Base-by-base conservation (phyloP, 2,329 filamentous ascomycete species). In the Cordyceps fumosorosea region DNA sequence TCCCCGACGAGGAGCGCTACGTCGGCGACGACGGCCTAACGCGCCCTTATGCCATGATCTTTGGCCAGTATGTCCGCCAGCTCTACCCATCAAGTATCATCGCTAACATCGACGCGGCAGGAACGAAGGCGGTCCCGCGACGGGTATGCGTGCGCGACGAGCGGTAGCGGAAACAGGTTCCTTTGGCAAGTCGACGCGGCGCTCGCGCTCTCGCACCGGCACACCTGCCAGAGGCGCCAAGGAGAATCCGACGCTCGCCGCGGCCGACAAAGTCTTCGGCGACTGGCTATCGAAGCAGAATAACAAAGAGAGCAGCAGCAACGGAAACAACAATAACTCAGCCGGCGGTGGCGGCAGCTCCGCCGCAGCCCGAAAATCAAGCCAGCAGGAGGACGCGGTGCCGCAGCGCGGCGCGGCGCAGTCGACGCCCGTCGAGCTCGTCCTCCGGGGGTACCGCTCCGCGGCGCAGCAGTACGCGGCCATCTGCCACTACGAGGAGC, bases 401-500 rank as follows among this genome's bases (percentile, higher is more conserved):
- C 66, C 72, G 34, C 70, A 72, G 57, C 72, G 74, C 66, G 64
- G 74, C 66, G 64, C 68, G 62, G 67, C 72, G 65, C 74, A 76
- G 62, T 73, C 73, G 18, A 73, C 78, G 48, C 83, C 84, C 1
- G 79, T 90, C 45, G 92, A 97, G 75, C 84, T 96, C 65, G 86
- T 96, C 61, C 80, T 98, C 18, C 90, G 93, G 67, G 93, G 93
- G 34, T 97, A 93, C 75, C 78, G 80, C 61, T 83, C 81, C 18
- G 73, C 79, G 1, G 74, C 85, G 74, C 78, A 87, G 75, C 81
- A 91, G 79, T 97, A 95, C 83, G 91, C 93, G 32, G 92, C 92
- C 40, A 88, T 98, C 68, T 87, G 89, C 67, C 90, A 91, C 76
- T 98, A 89, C 77, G 93, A 97, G 78, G 84, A 88, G 64, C 86